Conservation (phyloP, 495 filamentous ascomycete species). For the Penicillium lividum region DNA sequence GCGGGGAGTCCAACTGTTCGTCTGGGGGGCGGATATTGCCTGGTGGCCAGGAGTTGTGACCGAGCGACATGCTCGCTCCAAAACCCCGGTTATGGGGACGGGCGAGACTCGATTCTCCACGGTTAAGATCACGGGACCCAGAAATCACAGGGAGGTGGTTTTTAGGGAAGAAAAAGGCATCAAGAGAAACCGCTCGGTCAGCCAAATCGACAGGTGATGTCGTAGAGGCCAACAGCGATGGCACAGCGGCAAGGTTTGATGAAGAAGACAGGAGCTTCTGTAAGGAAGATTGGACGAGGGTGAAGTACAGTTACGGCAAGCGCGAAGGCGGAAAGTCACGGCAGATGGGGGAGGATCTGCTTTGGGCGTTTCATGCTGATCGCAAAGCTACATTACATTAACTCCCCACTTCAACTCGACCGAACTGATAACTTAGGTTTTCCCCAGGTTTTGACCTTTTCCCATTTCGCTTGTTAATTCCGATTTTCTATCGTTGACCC, state of each 20-base stretch:
- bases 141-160: constrained; percentile 30
- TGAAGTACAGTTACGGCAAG: constrained; percentile 37
- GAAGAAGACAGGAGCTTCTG: constrained; percentile 39
- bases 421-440: not conserved
- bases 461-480: not conserved
- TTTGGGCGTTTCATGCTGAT: not conserved
- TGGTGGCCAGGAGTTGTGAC: constrained; percentile 52
- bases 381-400: not conserved
- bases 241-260: constrained; percentile 36
- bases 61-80: constrained; percentile 55
- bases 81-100: constrained; percentile 50
- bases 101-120: constrained; percentile 52
- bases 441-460: not conserved
- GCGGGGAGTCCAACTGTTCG: constrained; percentile 44
- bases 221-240: constrained; percentile 40
- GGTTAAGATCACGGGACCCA: constrained; percentile 40
- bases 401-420: not conserved
- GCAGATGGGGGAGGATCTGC: constrained; percentile 1
- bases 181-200: constrained; percentile 23
- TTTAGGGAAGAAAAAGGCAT: constrained; percentile 39
- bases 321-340: constrained; percentile 36
- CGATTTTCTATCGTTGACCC: not conserved
- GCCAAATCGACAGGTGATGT: constrained; percentile 30
- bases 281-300: constrained; percentile 46
- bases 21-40: constrained; percentile 50